Evolutionary conservation across 768 basidiomycete species (phyloP).

Genomic region (Leccinum rimulosum): DNA sequence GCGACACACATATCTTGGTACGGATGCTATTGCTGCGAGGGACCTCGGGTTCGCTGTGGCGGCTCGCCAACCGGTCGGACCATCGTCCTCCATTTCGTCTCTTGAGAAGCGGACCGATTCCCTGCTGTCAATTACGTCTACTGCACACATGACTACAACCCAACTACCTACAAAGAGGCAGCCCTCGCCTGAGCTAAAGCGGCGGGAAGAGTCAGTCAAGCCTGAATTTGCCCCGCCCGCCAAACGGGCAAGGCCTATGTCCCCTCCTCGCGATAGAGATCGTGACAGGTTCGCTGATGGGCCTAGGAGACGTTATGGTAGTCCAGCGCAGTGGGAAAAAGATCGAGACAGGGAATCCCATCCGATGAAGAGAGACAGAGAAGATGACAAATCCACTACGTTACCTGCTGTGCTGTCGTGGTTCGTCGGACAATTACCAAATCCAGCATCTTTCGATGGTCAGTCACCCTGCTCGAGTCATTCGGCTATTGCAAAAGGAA

Average conservation of each 20-base stretch:
- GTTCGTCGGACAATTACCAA: conserved; percentile 82
- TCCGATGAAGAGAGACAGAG: conserved; percentile 39
- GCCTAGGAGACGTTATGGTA: conserved; percentile 40
- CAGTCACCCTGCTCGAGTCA: conserved; percentile 25
- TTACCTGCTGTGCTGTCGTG: conserved; percentile 66
- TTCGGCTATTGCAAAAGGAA: conserved; percentile 14
- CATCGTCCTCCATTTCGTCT: conserved; percentile 19
- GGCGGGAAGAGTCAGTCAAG: conserved; percentile 42
- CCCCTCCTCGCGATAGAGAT: conserved; percentile 51
- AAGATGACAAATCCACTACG: conserved; percentile 48
- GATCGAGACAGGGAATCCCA: conserved; percentile 44
- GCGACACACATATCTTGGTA: conserved; percentile 66
- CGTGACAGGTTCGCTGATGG: conserved; percentile 41
- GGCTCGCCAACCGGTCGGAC: conserved; percentile 24
- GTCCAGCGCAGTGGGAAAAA: conserved; percentile 41
- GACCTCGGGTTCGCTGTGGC: conserved; percentile 81
- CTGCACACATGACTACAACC: conserved; percentile 23
- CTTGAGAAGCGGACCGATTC: conserved; percentile 38
- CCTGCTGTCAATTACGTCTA: conserved; percentile 31
- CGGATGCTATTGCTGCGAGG: conserved; percentile 84
- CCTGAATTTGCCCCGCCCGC: conserved; percentile 39
- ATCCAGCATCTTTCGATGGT: conserved; percentile 81
- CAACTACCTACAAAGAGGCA: conserved; percentile 31
- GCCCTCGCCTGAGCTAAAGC: conserved; percentile 36
- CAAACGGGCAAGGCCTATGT: conserved; percentile 45